Conservation (phyloP, 108 stramenopile species). For the Nitzschia sp. region DNA sequence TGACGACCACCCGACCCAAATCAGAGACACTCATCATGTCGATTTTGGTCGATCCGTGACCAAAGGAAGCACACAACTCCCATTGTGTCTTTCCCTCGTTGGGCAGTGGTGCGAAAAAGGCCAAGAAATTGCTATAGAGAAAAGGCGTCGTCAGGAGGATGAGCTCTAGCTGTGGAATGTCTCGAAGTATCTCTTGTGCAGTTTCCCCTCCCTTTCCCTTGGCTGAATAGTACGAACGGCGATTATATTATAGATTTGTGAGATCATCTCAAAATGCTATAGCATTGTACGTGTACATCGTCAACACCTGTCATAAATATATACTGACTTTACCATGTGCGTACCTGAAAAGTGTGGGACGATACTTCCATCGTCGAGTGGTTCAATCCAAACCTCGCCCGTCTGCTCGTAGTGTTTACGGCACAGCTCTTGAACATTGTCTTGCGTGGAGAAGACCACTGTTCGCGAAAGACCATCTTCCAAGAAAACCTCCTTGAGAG, state of each 20-base stretch:
- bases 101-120: conserved; percentile 52
- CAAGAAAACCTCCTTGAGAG: conserved; percentile 36
- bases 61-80: conserved; percentile 53
- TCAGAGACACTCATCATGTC: conserved; percentile 57
- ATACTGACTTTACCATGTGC: too few relatives aligned
- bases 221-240: not conserved
- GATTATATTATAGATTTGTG: not conserved
- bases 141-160: conserved; percentile 57
- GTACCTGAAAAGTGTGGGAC: conserved; percentile 55
- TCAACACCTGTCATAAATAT: too few relatives aligned
- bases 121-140: conserved; percentile 56
- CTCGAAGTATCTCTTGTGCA: conserved; percentile 33
- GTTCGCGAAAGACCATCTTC: conserved; percentile 41
- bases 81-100: conserved; percentile 48
- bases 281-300: not conserved
- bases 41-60: conserved; percentile 35
- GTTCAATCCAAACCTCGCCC: conserved; percentile 35
- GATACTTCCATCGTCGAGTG: conserved; percentile 65
- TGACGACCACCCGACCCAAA: conserved; percentile 45
- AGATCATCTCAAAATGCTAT: not conserved
- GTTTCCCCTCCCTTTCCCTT: conserved; percentile 55
- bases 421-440: conserved; percentile 55
- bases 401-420: conserved; percentile 19
- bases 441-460: conserved; percentile 50
- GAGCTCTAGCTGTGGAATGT: conserved; percentile 39